phyloP scores from a whole-genome alignment of 805 yeast species.

The Kuraishia molischiana region DNA sequence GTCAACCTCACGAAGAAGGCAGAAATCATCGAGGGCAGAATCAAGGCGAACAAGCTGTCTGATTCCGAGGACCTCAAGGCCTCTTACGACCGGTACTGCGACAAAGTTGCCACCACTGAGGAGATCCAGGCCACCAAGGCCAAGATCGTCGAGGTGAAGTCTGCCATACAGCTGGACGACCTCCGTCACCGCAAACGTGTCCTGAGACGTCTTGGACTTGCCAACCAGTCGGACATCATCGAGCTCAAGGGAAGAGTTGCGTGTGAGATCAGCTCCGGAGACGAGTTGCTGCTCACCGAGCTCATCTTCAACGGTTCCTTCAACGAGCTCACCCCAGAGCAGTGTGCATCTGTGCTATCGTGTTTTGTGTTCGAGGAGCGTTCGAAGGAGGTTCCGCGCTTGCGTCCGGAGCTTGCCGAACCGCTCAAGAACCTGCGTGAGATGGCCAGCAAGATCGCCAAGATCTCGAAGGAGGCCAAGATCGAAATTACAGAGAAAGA shows the following conservation, averaged over 20 bases:
- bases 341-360: conserved; percentile 84
- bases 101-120: conserved; percentile 51
- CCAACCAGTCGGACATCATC: conserved; percentile 79
- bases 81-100: conserved; percentile 53
- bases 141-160: conserved; percentile 73
- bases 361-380: conserved; percentile 97
- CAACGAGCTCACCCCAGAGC: conserved; percentile 79
- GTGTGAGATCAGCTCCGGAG: conserved; percentile 91
- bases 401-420: conserved; percentile 85
- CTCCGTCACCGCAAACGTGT: conserved; percentile 89
- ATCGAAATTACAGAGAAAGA: conserved; percentile 86
- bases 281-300: conserved; percentile 79
- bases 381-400: conserved; percentile 77
- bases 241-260: conserved; percentile 97
- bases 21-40: conserved; percentile 70
- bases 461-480: conserved; percentile 81
- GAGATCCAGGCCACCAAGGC: conserved; percentile 51
- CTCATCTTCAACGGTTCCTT: conserved; percentile 92
- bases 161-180: conserved; percentile 91
- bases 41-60: conserved; percentile 59
- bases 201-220: conserved; percentile 82
- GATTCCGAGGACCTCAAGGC: conserved; percentile 51
- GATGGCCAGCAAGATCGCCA: conserved; percentile 87
- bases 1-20: conserved; percentile 61
- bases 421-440: conserved; percentile 84